phyloP scores from a whole-genome alignment of 2,329 filamentous ascomycete species.

The Biscogniauxia mediterranea region DNA sequence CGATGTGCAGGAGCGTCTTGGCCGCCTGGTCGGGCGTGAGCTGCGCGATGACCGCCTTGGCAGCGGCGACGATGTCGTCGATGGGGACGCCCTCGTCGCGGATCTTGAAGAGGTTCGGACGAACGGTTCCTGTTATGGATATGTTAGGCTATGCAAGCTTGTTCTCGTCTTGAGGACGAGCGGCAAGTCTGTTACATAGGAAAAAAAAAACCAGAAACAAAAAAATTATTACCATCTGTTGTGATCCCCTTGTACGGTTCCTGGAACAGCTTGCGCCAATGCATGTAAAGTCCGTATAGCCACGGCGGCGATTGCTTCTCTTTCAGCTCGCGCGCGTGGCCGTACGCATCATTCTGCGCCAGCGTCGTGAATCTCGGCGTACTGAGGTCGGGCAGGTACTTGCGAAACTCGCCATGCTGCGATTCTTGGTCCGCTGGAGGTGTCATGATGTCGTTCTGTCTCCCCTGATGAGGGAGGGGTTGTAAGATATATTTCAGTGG shows the following conservation, averaged over 20 bases:
- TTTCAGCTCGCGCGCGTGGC: conserved; percentile 61
- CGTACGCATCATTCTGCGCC: conserved; percentile 59
- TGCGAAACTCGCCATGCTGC: conserved; percentile 43
- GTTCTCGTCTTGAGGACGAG: too few relatives aligned
- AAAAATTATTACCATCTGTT: conserved; percentile 63
- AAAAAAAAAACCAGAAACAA: too few relatives aligned
- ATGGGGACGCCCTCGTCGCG: conserved; percentile 65
- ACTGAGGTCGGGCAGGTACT: conserved; percentile 61
- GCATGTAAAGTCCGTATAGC: conserved; percentile 59
- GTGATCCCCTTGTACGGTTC: conserved; percentile 73
- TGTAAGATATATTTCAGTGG: too few relatives aligned
- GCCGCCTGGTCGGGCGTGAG: conserved; percentile 49
- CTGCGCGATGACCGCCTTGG: conserved; percentile 43
- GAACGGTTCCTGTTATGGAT: conserved; percentile 43
- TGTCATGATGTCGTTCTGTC: conserved; percentile 10
- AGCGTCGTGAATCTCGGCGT: conserved; percentile 62
- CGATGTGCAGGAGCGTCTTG: conserved; percentile 58
- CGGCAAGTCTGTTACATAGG: not conserved
- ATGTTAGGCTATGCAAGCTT: too few relatives aligned
- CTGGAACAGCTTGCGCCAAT: conserved; percentile 57
- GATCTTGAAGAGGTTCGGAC: conserved; percentile 52
- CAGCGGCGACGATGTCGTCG: conserved; percentile 51
- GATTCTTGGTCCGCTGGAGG: not conserved
- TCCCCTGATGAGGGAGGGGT: not conserved
- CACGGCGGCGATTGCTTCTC: conserved; percentile 61